Conservation (phyloP, 768 basidiomycete genomes). For the Lactifluus piperatus region DNA sequence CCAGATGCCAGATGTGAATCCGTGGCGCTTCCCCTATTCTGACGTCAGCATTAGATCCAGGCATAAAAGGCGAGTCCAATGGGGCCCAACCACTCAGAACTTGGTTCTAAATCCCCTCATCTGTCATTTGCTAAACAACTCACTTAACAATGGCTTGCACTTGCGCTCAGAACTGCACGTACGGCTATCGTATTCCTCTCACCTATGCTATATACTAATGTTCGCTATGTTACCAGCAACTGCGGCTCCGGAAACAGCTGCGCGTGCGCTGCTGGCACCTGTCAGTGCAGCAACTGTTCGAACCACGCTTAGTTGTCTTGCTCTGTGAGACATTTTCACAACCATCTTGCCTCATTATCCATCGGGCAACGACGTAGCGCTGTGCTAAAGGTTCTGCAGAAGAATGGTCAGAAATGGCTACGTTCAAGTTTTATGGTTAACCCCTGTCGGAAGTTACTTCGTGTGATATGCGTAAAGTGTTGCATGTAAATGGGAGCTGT, state of each 20-base stretch:
- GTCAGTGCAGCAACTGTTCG: conserved; percentile 8
- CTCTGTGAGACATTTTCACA: background rate
- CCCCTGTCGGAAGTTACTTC: background rate
- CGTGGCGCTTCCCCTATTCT: background rate
- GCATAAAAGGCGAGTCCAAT: background rate
- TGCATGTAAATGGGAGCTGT: background rate
- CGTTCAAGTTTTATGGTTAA: background rate
- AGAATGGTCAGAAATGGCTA: background rate
- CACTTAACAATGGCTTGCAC: conserved; percentile 8
- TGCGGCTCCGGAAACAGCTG: conserved; percentile 4
- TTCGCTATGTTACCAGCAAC: background rate
- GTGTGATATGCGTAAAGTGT: background rate
- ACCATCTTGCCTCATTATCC: background rate
- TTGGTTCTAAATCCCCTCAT: background rate
- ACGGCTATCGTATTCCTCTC: background rate
- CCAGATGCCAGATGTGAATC: too few relatives aligned
- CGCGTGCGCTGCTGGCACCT: conserved; percentile 1
- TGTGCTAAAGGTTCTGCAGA: background rate
- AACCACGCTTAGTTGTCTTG: background rate
- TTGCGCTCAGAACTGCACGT: conserved; percentile 6
- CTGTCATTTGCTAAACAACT: background rate
- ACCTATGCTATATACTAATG: background rate
- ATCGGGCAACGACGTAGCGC: background rate
- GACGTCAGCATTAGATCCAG: background rate
- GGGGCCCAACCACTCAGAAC: background rate